Conservation (phyloP, 192 early-diverging fungal species). For the Podila epigama region DNA sequence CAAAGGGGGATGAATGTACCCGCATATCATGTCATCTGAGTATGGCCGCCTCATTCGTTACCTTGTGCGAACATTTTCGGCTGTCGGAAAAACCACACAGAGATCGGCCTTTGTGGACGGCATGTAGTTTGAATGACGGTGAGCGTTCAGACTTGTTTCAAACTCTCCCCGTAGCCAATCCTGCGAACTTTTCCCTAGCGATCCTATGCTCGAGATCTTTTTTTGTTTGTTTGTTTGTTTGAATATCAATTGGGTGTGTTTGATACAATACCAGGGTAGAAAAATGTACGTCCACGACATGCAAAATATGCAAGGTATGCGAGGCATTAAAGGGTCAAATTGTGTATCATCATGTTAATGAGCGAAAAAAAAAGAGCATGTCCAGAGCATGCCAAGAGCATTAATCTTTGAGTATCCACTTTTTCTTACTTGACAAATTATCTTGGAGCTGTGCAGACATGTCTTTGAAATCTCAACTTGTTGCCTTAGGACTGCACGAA, state of each 20-base stretch:
- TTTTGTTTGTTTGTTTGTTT: no score
- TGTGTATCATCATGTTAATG: no score
- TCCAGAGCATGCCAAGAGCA: no score
- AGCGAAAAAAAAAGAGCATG: no score
- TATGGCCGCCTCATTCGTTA: constrained; percentile 1
- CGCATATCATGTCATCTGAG: not conserved
- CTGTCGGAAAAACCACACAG: constrained; percentile 66
- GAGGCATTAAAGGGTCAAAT: no score
- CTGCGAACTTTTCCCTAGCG: constrained; percentile 59
- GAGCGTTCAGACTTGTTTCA: constrained; percentile 47
- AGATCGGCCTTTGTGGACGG: constrained; percentile 21
- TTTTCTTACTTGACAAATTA: constrained; percentile 56
- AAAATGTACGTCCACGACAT: no score
- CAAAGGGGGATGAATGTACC: not conserved
- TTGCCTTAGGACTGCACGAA: constrained; percentile 49
- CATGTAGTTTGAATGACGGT: constrained; percentile 28
- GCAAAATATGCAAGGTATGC: no score
- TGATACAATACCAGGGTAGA: no score
- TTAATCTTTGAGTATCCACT: no score
- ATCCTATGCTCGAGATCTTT: constrained; percentile 71
- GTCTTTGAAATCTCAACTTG: constrained; percentile 38
- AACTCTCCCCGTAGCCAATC: constrained; percentile 66
- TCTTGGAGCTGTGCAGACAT: constrained; percentile 21
- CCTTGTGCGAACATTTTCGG: constrained; percentile 63
- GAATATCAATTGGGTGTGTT: not conserved